Conservation (phyloP, 1,284 basidiomycete genomes). For the Malassezia equina region DNA sequence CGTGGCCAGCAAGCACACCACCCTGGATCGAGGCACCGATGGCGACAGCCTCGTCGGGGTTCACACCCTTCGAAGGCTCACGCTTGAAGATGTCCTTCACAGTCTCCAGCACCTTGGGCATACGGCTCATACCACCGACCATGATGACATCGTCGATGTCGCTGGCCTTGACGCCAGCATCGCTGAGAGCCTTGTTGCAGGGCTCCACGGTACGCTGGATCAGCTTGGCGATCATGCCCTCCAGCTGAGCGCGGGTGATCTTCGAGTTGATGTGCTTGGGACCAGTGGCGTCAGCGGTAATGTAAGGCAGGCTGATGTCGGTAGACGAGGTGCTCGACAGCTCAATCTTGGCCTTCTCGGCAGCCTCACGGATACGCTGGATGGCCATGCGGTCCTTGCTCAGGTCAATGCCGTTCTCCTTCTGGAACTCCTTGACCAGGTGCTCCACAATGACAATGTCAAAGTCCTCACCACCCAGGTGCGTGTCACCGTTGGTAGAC, state of each 20-base stretch:
- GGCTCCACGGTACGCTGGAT: slow-evolving; percentile 88
- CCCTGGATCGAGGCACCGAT: slow-evolving; percentile 87
- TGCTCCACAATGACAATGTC: slow-evolving; percentile 81
- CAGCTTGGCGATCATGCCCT: slow-evolving; percentile 69
- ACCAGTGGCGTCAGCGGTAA: slow-evolving; percentile 83
- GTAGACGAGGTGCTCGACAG: slow-evolving; percentile 85
- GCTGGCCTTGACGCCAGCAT: slow-evolving; percentile 81
- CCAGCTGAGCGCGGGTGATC: slow-evolving; percentile 78
- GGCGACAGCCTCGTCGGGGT: slow-evolving; percentile 88
- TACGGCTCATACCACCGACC: slow-evolving; percentile 95
- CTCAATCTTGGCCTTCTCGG: slow-evolving; percentile 98
- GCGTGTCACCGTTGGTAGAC: slow-evolving; percentile 97
- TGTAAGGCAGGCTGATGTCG: slow-evolving; percentile 88
- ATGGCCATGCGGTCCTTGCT: slow-evolving; percentile 87
- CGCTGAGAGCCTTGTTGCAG: slow-evolving; percentile 85
- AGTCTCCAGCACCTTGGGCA: slow-evolving; percentile 87
- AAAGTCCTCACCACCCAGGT: slow-evolving; percentile 97
- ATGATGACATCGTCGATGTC: slow-evolving; percentile 95
- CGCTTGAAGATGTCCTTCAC: slow-evolving; percentile 86
- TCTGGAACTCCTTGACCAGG: slow-evolving; percentile 86
- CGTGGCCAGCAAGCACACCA: slow-evolving; percentile 89
- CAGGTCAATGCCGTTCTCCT: slow-evolving; percentile 73
- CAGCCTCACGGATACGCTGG: slow-evolving; percentile 94
- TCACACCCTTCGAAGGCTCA: slow-evolving; percentile 93
- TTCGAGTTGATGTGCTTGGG: slow-evolving; percentile 94